These are phyloP conservation scores for Pontederia paniculata DNA, from an alignment of 176 grass and related monocot species.

Conservation along the genomic window DNA sequence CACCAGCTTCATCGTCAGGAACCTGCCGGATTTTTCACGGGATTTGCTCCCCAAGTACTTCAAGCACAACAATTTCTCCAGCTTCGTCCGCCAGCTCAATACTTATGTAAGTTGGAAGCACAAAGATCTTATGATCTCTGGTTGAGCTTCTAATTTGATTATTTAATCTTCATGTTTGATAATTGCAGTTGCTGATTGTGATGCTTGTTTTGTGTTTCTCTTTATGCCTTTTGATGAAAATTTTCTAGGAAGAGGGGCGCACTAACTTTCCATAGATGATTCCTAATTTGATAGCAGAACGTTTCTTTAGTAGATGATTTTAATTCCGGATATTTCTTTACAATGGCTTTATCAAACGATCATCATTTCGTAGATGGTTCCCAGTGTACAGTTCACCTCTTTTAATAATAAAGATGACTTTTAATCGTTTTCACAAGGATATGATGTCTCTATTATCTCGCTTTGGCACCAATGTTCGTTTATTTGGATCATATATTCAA, in stretches of 20 bases:
- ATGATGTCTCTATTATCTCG: neutral
- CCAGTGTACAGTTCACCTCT: neutral
- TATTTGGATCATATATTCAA: neutral
- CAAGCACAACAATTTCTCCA: constrained; percentile 99
- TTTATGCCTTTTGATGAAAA: too few species aligned
- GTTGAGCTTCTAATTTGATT: neutral
- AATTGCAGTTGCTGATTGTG: too few species aligned
- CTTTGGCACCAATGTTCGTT: neutral
- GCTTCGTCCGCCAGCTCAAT: constrained; percentile 95
- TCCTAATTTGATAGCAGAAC: neutral
- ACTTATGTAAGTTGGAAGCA: constrained; percentile 69
- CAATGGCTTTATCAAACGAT: neutral
- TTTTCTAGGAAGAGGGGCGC: too few species aligned
- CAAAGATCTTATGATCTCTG: neutral
- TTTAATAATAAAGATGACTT: neutral
- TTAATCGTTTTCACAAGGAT: neutral
- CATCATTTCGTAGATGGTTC: neutral
- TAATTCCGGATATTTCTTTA: neutral
- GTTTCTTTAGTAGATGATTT: neutral
- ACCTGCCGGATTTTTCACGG: constrained; percentile 53
- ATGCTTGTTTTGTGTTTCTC: too few species aligned
- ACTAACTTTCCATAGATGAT: neutral
- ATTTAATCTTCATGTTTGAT: neutral
- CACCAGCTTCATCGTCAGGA: constrained; percentile 71
- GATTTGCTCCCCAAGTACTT: constrained; percentile 97